A percentile compares a stretch with the other conserved stretches of the same genome.
phyloP scores from a whole-genome alignment of 1,139 yeast species.

The Yarrowia galli region DNA sequence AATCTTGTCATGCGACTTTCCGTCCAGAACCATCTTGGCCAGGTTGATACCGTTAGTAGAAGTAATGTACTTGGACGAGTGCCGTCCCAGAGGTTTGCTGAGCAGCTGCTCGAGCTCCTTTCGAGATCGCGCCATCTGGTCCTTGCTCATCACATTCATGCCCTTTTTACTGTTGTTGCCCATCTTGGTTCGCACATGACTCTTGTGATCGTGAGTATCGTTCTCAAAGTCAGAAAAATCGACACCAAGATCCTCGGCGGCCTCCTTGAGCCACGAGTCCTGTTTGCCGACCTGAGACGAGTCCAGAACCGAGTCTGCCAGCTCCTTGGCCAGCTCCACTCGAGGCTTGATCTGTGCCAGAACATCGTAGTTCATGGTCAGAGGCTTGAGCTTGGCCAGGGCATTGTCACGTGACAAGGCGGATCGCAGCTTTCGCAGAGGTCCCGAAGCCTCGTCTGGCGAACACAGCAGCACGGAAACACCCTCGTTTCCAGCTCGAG shows the following conservation, averaged over 20 bases:
- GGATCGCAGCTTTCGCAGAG: slow-evolving; percentile 75
- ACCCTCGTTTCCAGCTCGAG: slow-evolving; percentile 94
- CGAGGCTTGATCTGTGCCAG: slow-evolving; percentile 74
- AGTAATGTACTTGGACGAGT: slow-evolving; percentile 57
- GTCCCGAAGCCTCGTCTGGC: slow-evolving; percentile 90
- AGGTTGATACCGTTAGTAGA: slow-evolving; percentile 82
- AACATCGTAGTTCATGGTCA: slow-evolving; percentile 81
- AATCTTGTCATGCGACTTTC: slow-evolving; percentile 71
- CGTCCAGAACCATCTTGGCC: slow-evolving; percentile 82
- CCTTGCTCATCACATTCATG: slow-evolving; percentile 29
- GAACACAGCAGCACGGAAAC: slow-evolving; percentile 91
- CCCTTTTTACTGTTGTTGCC: slow-evolving; percentile 54
- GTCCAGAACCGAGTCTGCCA: slow-evolving; percentile 75
- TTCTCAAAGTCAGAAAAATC: slow-evolving; percentile 59
- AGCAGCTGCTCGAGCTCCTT: slow-evolving; percentile 66
- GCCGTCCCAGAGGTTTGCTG: slow-evolving; percentile 63
- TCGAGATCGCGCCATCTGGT: slow-evolving; percentile 58
- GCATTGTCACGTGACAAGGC: slow-evolving; percentile 55
- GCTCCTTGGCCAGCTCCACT: slow-evolving; percentile 68
- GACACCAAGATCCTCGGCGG: slow-evolving; percentile 92
- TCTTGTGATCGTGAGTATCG: slow-evolving; percentile 59
- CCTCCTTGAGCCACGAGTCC: slow-evolving; percentile 81
- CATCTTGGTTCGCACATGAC: slow-evolving; percentile 55
- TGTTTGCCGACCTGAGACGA: slow-evolving; percentile 71
- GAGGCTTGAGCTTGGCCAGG: slow-evolving; percentile 65